phyloP scores from a whole-genome alignment of 2,329 filamentous ascomycete species.

The Neofusicoccum umdonicola region DNA sequence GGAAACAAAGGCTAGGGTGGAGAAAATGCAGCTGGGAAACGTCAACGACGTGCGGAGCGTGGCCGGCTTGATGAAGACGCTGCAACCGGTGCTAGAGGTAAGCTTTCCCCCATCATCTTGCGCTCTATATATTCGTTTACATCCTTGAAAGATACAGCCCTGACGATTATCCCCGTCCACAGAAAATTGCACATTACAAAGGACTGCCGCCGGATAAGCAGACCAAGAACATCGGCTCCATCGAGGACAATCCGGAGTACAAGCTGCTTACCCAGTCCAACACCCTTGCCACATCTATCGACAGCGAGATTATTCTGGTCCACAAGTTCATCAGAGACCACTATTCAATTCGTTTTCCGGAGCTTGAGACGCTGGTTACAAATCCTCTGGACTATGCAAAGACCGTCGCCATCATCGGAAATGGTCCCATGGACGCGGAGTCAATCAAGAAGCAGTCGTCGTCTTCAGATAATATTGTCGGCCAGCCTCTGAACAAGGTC shows the following conservation, averaged over 20 bases:
- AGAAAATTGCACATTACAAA: conserved; percentile 81
- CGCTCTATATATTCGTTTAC: conserved; percentile 14
- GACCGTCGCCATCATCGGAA: conserved; percentile 87
- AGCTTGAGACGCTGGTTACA: conserved; percentile 84
- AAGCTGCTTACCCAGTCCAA: conserved; percentile 85
- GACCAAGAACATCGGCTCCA: conserved; percentile 66
- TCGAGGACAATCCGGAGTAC: conserved; percentile 91
- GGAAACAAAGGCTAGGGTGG: conserved; percentile 72
- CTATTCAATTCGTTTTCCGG: conserved; percentile 90
- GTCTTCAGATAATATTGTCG: conserved; percentile 74
- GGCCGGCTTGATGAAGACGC: conserved; percentile 73
- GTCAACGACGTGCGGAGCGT: conserved; percentile 71
- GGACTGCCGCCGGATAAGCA: conserved; percentile 64
- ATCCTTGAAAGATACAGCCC: conserved; percentile 56
- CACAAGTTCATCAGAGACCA: conserved; percentile 97
- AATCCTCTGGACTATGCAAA: conserved; percentile 95
- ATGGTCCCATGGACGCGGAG: conserved; percentile 72
- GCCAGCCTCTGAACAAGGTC: conserved; percentile 72
- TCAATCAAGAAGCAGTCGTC: conserved; percentile 78
- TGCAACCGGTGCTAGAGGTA: conserved; percentile 76
- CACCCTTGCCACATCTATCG: conserved; percentile 84
- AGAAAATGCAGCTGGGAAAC: conserved; percentile 73
- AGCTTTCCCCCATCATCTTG: conserved; percentile 42
- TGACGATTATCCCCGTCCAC: conserved; percentile 56
- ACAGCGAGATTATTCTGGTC: conserved; percentile 85